These are phyloP conservation scores for Calonectria pteridis DNA, from an alignment of 2,329 filamentous ascomycete species.

Conservation along the genomic window DNA sequence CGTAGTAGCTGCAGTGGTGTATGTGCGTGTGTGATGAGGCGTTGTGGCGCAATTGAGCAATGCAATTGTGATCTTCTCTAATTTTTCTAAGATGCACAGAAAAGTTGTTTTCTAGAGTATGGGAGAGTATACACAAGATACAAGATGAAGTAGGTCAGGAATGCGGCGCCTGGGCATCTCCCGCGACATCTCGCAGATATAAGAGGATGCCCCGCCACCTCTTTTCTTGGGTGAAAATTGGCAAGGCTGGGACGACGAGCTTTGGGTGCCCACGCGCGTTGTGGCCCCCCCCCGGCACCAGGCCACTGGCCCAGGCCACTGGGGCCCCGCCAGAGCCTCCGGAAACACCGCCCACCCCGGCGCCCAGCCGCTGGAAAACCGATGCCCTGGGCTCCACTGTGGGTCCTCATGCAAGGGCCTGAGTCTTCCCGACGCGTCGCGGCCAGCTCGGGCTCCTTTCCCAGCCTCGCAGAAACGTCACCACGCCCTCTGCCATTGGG, in stretches of 20 bases:
- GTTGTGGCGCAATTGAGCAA: not conserved
- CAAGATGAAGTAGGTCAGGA: slow-evolving; percentile 24
- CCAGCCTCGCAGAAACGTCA: slow-evolving; percentile 25
- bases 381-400: slow-evolving; percentile 10
- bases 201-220: slow-evolving; percentile 64
- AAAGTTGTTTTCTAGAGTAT: not conserved
- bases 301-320: slow-evolving; percentile 11
- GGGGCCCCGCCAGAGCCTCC: not conserved
- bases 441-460: not conserved
- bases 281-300: not conserved
- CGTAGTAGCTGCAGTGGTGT: not conserved
- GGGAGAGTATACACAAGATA: slow-evolving; percentile 14
- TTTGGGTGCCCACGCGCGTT: slow-evolving; percentile 1
- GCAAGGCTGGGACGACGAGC: slow-evolving; percentile 48
- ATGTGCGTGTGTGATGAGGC: not conserved
- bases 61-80: not conserved
- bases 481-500: not conserved
- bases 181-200: slow-evolving; percentile 46
- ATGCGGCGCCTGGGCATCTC: slow-evolving; percentile 22
- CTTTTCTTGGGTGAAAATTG: slow-evolving; percentile 50
- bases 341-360: slow-evolving; percentile 15
- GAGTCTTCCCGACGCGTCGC: slow-evolving; percentile 3
- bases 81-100: not conserved
- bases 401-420: slow-evolving; percentile 10
- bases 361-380: slow-evolving; percentile 22